These are phyloP conservation scores for Asterella californica DNA, from an alignment of 225 moss, liverwort and hornwort genomes.

Conservation along the genomic window DNA sequence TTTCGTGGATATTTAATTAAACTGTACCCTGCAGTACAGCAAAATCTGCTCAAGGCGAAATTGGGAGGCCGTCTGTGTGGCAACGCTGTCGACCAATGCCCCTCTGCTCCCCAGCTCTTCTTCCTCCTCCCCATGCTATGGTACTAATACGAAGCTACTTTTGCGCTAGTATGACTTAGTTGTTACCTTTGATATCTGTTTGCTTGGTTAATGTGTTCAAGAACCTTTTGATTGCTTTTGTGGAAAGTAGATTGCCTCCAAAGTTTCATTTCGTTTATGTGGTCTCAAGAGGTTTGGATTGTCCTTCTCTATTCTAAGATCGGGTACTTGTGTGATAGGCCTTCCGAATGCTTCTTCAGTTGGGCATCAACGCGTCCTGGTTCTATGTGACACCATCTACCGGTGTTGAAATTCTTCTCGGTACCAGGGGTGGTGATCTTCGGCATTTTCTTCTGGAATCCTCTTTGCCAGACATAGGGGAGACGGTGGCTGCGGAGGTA, in stretches of 20 bases:
- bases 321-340: constrained; percentile 40
- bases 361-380: constrained; percentile 95
- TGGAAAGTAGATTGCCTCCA: background rate
- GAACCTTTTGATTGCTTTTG: background rate
- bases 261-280: background rate
- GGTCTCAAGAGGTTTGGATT: background rate
- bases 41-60: constrained; percentile 59
- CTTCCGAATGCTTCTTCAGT: constrained; percentile 79
- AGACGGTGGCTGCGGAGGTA: constrained; percentile 83
- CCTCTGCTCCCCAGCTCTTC: constrained; percentile 85
- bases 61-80: constrained; percentile 77
- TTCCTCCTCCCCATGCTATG: constrained; percentile 96
- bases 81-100: constrained; percentile 94
- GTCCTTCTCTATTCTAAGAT: background rate
- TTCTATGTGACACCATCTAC: constrained; percentile 45
- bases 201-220: background rate
- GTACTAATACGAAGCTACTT: constrained; percentile 34
- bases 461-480: constrained; percentile 72
- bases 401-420: constrained; percentile 27
- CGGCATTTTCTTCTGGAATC: constrained; percentile 81
- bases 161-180: background rate
- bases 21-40: constrained; percentile 33
- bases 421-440: constrained; percentile 62
- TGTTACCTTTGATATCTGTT: background rate
- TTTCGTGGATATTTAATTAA: background rate